Conservation (phyloP, 257 asterid species). For the Hygrophila difformis region DNA sequence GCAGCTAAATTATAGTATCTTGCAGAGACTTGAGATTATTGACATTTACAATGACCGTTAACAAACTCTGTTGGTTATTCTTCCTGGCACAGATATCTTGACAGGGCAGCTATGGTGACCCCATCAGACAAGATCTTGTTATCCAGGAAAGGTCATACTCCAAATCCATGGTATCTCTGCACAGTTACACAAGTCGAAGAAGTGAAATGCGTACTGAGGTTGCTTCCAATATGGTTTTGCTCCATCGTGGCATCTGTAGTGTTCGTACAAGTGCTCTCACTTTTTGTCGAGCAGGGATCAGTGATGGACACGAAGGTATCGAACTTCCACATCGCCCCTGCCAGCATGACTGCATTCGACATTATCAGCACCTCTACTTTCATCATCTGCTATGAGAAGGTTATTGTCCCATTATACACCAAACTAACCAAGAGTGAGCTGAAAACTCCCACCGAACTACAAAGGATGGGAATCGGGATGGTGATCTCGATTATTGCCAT, state of each 20-base stretch:
- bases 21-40: not conserved
- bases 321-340: conserved; percentile 55
- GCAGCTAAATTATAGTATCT: too few relatives aligned
- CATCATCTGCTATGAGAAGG: conserved; percentile 62
- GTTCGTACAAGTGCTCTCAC: conserved; percentile 72
- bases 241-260: conserved; percentile 62
- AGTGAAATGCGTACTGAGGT: conserved; percentile 63
- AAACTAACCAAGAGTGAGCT: conserved; percentile 45
- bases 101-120: conserved; percentile 55
- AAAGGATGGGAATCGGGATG: conserved; percentile 71
- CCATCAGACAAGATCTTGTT: conserved; percentile 35
- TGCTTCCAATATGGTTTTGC: conserved; percentile 84
- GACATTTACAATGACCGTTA: conserved; percentile 1
- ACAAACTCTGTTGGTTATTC: not conserved
- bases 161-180: conserved; percentile 66
- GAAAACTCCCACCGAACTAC: conserved; percentile 50
- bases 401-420: conserved; percentile 49
- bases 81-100: conserved; percentile 71
- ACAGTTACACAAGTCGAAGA: conserved; percentile 81
- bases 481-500: conserved; percentile 49
- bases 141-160: conserved; percentile 35
- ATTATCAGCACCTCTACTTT: conserved; percentile 70
- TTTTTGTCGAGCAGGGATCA: conserved; percentile 79
- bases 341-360: conserved; percentile 79
- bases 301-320: conserved; percentile 55